Conservation (phyloP, 768 basidiomycete species). For the Tephrocybe sp. region DNA sequence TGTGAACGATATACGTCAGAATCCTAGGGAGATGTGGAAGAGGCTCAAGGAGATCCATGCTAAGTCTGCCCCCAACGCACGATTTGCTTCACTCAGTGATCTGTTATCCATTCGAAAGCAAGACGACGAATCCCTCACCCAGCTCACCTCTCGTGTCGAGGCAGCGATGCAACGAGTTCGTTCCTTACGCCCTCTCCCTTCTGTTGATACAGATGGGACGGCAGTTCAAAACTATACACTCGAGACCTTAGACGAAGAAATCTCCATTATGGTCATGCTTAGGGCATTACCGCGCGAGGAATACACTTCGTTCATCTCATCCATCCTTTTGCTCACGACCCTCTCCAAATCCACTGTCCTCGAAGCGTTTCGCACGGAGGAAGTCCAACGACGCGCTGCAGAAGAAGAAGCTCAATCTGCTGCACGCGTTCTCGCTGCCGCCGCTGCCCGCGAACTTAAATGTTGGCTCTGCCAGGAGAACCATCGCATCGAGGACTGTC, state of each 20-base stretch:
- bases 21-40: neutral
- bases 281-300: neutral
- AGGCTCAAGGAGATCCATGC: slow-evolving; percentile 1
- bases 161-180: slow-evolving; percentile 3
- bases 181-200: neutral
- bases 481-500: neutral
- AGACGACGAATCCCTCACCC: neutral
- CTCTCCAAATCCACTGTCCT: neutral
- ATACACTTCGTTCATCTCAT: neutral
- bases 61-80: slow-evolving; percentile 1
- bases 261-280: neutral
- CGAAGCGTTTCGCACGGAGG: slow-evolving; percentile 3
- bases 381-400: neutral
- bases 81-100: neutral
- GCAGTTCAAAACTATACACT: neutral
- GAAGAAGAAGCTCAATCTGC: neutral
- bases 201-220: neutral
- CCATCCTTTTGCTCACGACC: neutral
- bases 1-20: neutral
- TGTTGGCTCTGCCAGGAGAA: slow-evolving; percentile 2
- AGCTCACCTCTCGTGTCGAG: slow-evolving; percentile 1
- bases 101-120: slow-evolving; percentile 1
- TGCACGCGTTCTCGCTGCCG: neutral
- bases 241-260: neutral
- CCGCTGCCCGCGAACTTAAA: neutral